Evolutionary conservation across 345 rosid genomes (phyloP).

Genomic region (Gossypium turneri): DNA sequence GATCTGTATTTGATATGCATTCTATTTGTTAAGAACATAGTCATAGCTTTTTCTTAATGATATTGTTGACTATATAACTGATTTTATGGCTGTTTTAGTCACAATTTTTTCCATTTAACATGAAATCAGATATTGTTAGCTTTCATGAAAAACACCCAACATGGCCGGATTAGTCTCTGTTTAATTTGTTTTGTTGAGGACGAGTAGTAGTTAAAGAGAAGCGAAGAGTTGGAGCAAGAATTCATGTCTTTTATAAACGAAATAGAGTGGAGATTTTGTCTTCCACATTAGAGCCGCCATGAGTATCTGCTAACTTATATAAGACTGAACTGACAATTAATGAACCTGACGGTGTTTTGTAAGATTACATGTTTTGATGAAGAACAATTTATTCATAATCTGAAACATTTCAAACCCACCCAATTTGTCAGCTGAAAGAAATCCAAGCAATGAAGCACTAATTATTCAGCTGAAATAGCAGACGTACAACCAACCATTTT

Average conservation of each 20-base stretch:
- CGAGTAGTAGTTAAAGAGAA: too few species aligned
- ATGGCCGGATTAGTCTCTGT: too few species aligned
- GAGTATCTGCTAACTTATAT: background rate
- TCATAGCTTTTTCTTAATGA: background rate
- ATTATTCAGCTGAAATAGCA: too few species aligned
- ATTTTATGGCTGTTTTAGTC: background rate
- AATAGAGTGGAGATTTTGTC: background rate
- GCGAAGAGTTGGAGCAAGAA: too few species aligned
- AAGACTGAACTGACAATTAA: background rate
- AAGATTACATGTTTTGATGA: background rate
- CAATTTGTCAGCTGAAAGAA: too few species aligned
- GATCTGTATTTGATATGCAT: background rate
- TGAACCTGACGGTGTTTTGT: background rate
- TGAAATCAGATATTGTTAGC: background rate
- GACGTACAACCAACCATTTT: background rate
- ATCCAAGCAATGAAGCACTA: too few species aligned
- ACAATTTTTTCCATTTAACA: background rate
- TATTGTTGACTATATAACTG: background rate
- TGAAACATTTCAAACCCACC: background rate
- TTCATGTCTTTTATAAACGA: background rate
- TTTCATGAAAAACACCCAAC: background rate
- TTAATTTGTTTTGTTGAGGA: too few species aligned
- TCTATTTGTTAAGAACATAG: background rate
- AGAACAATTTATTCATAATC: background rate
- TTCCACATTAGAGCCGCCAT: background rate